Percentiles rank a stretch among this genome's conserved stretches.
Evolutionary conservation across 2,329 filamentous ascomycete genomes (phyloP).

Genomic region (Corinectria fuckeliana): DNA sequence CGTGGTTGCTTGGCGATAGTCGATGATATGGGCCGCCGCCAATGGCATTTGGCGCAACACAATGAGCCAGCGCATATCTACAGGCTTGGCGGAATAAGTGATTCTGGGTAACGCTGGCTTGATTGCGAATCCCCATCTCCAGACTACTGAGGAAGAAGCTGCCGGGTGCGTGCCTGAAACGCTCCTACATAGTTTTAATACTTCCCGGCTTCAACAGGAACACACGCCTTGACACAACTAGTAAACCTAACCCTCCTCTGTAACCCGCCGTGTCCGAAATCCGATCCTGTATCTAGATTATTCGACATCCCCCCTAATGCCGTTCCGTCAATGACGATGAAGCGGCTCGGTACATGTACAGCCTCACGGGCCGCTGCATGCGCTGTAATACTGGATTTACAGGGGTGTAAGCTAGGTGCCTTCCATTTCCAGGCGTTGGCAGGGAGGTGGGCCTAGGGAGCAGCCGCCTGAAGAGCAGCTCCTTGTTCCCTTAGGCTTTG

Average conservation of each 20-base stretch:
- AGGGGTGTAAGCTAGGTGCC: not conserved
- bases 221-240: not conserved
- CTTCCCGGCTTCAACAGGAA: not conserved
- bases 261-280: not conserved
- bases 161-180: not conserved
- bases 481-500: no score
- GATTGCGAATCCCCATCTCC: not conserved
- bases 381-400: not conserved
- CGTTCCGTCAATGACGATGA: not conserved
- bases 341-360: not conserved
- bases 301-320: no score
- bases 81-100: not conserved
- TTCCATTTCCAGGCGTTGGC: not conserved
- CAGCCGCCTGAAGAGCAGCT: not conserved
- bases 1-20: not conserved
- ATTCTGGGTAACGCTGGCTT: not conserved
- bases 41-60: conserved; percentile 2
- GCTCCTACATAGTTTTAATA: no score
- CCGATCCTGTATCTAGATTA: no score
- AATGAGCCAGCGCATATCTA: not conserved
- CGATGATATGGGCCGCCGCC: not conserved
- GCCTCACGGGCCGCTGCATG: not conserved
- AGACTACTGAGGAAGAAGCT: not conserved
- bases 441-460: not conserved
- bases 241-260: not conserved